Evolutionary conservation across 2,329 filamentous ascomycete genomes (phyloP).

Genomic region (Westerdykella ornata): DNA sequence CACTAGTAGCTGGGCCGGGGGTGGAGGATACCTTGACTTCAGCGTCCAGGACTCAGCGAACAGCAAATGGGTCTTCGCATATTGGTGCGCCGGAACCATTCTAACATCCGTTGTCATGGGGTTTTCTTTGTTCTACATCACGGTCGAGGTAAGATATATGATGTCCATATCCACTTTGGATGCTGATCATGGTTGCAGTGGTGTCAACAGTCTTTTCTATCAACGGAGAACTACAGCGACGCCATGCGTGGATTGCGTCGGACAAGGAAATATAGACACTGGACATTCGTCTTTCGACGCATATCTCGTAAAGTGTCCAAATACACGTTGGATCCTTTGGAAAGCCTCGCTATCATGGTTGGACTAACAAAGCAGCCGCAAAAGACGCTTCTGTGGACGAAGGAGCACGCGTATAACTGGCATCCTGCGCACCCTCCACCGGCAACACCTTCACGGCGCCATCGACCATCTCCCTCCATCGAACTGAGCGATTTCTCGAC

Average conservation of each 20-base stretch:
- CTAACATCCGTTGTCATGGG: slow-evolving; percentile 27
- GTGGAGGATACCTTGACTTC: slow-evolving; percentile 42
- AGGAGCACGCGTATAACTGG: slow-evolving; percentile 6
- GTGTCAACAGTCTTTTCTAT: slow-evolving; percentile 36
- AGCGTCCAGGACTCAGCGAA: slow-evolving; percentile 26
- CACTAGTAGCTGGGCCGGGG: slow-evolving; percentile 32
- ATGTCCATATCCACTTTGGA: no score
- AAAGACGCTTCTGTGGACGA: slow-evolving; percentile 21
- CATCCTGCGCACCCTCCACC: slow-evolving; percentile 2
- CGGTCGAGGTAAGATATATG: slow-evolving; percentile 15
- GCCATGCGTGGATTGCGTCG: slow-evolving; percentile 21
- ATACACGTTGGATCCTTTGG: slow-evolving; percentile 7
- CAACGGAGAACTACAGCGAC: slow-evolving; percentile 27
- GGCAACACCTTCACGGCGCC: background rate
- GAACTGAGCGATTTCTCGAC: no score
- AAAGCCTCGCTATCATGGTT: slow-evolving; percentile 8
- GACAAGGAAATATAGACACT: slow-evolving; percentile 20
- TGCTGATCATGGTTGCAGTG: slow-evolving; percentile 11
- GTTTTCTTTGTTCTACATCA: slow-evolving; percentile 33
- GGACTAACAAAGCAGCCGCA: slow-evolving; percentile 17
- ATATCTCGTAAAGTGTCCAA: no score
- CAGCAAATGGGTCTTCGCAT: slow-evolving; percentile 18
- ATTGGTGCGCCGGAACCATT: slow-evolving; percentile 30
- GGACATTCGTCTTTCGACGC: slow-evolving; percentile 4
- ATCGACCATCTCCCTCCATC: no score